These are phyloP conservation scores for Russula dissimulans DNA, from an alignment of 768 basidiomycete genomes.

Conservation along the genomic window DNA sequence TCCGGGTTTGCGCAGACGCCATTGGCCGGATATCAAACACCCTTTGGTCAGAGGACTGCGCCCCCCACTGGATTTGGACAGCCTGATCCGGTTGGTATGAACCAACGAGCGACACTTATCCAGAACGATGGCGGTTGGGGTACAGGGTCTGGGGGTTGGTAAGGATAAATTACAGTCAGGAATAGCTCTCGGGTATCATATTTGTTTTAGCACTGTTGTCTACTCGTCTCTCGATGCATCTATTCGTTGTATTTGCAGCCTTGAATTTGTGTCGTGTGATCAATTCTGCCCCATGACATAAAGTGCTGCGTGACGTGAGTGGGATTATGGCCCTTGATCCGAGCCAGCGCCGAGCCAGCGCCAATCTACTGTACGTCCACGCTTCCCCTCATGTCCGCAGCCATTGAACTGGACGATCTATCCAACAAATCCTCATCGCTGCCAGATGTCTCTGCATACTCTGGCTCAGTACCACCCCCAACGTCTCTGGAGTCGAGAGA, in stretches of 20 bases:
- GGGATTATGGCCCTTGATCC: background rate
- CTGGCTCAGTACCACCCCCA: background rate
- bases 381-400: conserved; percentile 1
- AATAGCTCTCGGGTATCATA: conserved; percentile 16
- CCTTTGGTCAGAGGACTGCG: conserved; percentile 39
- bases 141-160: conserved; percentile 27
- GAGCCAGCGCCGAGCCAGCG: background rate
- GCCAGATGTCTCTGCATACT: background rate
- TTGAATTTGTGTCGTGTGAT: conserved; percentile 10
- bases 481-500: background rate
- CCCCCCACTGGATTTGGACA: conserved; percentile 35
- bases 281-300: background rate
- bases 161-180: conserved; percentile 3
- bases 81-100: conserved; percentile 46
- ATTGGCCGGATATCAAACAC: conserved; percentile 26
- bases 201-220: conserved; percentile 14
- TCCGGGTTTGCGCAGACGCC: conserved; percentile 28
- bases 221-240: background rate
- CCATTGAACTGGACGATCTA: conserved; percentile 35
- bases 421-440: conserved; percentile 14
- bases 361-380: background rate
- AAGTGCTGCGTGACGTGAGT: background rate
- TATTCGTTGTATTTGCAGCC: background rate
- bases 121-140: conserved; percentile 39
- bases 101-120: conserved; percentile 58